Evolutionary conservation across 345 rosid genomes (phyloP), one percentile per base, ranked within the genome.

Genomic region (Ceriops zippeliana): DNA sequence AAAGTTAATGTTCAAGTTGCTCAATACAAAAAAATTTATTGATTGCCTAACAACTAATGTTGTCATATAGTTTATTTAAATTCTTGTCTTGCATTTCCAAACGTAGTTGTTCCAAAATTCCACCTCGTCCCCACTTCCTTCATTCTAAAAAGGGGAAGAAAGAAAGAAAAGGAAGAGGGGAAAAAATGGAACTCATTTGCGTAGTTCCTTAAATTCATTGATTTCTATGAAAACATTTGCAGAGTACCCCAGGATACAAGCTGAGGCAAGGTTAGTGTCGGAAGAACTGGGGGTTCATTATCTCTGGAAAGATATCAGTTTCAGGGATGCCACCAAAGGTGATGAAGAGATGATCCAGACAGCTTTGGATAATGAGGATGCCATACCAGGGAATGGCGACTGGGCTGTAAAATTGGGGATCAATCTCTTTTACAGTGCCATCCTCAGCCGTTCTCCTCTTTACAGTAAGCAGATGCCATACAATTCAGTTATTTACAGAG

Each of bases 391-490:
- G 51, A 87, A 84, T 75, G 89, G 96, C 61, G 99, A 92, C 76
- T 91, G 99, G 99, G 82, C 97, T 47, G 98, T 87, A 20, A 95
- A 95, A 82, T 73, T 95, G 61, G 98, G 97, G 38, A 80, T 85
- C 68, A 90, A 95, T 82, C 93, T 95, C 65, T 90, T 88, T 72
- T 95, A 87, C 68, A 95, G 99, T 75, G 89, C 90, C 22, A 69
- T 66, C 76, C 99, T 95, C 63, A 83, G 98, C 63, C 90, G 79
- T 64, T 95, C 96, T 47, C 77, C 93, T 21, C 84, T 95, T 70
- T 95, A 95, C 78, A 86, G 90, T 69, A 95, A 95, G 83, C 99
- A 95, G 80, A 95, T 95, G 99, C 92, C 99, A 34, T 91, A 88
- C 82, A 95, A 91, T 81, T 80, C 86, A 11, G 83, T 95, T 70